These are phyloP conservation scores for Capronia americana DNA, from an alignment of 2,329 filamentous ascomycete species.

Conservation along the genomic window DNA sequence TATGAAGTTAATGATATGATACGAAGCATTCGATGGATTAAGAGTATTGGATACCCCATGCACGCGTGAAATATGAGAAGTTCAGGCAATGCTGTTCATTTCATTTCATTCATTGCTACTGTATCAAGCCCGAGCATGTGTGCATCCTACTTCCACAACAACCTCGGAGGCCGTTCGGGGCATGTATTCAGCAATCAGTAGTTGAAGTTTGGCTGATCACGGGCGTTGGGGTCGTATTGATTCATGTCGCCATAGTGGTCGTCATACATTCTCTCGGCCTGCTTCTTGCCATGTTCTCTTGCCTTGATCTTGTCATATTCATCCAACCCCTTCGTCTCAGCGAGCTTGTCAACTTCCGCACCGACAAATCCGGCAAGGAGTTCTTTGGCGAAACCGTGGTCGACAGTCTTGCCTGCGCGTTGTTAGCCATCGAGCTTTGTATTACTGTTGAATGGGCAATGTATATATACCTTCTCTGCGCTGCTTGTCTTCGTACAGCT, in stretches of 20 bases:
- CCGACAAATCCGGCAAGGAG: constrained; percentile 73
- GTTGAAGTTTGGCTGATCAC: constrained; percentile 45
- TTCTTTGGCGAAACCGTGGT: constrained; percentile 79
- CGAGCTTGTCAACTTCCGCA: constrained; percentile 76
- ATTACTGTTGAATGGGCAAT: neutral
- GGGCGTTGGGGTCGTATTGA: constrained; percentile 60
- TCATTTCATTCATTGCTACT: constrained; percentile 15
- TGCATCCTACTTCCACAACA: neutral
- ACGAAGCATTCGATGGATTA: neutral
- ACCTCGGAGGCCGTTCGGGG: neutral
- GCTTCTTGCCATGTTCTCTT: constrained; percentile 64
- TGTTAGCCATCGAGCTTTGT: neutral
- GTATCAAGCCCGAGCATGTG: neutral
- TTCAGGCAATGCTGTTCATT: neutral
- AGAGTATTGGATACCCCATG: constrained; percentile 10
- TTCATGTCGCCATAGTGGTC: constrained; percentile 63
- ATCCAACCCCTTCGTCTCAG: constrained; percentile 73
- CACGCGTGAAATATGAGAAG: neutral
- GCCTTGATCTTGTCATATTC: constrained; percentile 64
- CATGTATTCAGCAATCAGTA: constrained; percentile 35
- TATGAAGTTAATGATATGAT: constrained; percentile 29
- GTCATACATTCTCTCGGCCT: constrained; percentile 67
- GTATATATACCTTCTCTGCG: constrained; percentile 66
- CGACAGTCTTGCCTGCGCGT: constrained; percentile 68
- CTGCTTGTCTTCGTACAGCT: constrained; percentile 78